These are phyloP conservation scores for Zoysia matrella DNA, from an alignment of 202 grass and related monocot genomes.

Conservation along the genomic window DNA sequence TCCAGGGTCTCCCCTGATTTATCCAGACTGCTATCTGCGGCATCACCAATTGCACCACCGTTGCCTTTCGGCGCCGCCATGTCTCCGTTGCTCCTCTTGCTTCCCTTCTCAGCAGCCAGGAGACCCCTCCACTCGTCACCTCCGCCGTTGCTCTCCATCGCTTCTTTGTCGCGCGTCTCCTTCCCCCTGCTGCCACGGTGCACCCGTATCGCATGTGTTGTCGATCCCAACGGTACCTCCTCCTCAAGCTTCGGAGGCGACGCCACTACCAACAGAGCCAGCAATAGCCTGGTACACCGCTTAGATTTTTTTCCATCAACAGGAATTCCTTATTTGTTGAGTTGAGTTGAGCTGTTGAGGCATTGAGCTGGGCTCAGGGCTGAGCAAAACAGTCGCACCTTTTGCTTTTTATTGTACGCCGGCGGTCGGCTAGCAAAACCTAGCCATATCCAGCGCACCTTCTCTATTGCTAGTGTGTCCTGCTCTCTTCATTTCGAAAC, in stretches of 20 bases:
- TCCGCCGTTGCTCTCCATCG: neutral
- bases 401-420: neutral
- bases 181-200: constrained; percentile 1
- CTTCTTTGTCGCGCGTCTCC: constrained; percentile 29
- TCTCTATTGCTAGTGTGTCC: neutral
- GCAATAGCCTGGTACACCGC: constrained; percentile 35
- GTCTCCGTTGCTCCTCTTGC: constrained; percentile 39
- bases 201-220: constrained; percentile 30
- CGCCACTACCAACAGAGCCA: constrained; percentile 34
- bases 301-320: neutral
- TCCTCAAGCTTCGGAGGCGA: constrained; percentile 30
- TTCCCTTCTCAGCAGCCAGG: constrained; percentile 15
- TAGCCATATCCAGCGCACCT: too few relatives aligned
- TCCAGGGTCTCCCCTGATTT: neutral
- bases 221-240: constrained; percentile 41
- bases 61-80: constrained; percentile 32
- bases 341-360: neutral
- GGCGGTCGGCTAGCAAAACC: neutral
- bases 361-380: neutral
- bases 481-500: neutral
- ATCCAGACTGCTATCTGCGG: neutral
- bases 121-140: neutral
- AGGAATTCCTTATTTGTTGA: neutral
- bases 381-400: neutral
- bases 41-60: neutral